Base-by-base conservation (phyloP, 2,329 filamentous ascomycete genomes). In the Orbilia quercus region DNA sequence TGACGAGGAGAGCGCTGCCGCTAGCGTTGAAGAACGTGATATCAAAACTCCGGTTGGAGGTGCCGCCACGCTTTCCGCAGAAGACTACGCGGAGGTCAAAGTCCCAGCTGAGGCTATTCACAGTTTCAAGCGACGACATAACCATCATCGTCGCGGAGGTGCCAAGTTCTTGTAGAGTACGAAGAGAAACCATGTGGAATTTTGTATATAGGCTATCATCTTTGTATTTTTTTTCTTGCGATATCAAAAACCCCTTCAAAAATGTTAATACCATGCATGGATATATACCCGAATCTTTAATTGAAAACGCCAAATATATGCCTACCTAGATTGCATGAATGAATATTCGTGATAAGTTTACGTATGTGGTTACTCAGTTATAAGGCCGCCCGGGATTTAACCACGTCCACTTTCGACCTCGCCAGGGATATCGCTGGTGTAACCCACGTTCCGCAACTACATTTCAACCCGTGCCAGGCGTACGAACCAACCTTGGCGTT, bases 391-490 rank as follows among this genome's bases (percentile, higher is more conserved):
- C 62, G 38, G 25, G 70, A 50, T 34, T 50, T 76, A 2, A 84
- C 82, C 77, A 96, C 89, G 80, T 98, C 95, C 38, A 97, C 89
- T 77, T 89, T 89, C 59, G 90, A 89, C 80, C 89, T 91, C 60
- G 92, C 89, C 74, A 98, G 83, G 74, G 90, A 94, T 80, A 99
- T 95, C 0, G 90, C 93, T 7, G 95, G 94, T 55, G 92, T 91
- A 20, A 97, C 85, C 94, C 95, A 98, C 75, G 89, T 88, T 38
- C 90, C 88, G 80, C 95, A 99, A 79, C 88, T 95, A 82, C 95
- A 99, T 80, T 88, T 89, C 85, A 97, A 90, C 12, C 95, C 95
- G 80, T 96, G 92, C 95, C 95, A 99, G 58, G 94, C 91, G 79
- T 97, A 99, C 77, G 95, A 91, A 40, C 95, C 95, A 51, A 98